Conservation (phyloP, 2,329 filamentous ascomycete genomes). For the Ceratocystis lukuohia region DNA sequence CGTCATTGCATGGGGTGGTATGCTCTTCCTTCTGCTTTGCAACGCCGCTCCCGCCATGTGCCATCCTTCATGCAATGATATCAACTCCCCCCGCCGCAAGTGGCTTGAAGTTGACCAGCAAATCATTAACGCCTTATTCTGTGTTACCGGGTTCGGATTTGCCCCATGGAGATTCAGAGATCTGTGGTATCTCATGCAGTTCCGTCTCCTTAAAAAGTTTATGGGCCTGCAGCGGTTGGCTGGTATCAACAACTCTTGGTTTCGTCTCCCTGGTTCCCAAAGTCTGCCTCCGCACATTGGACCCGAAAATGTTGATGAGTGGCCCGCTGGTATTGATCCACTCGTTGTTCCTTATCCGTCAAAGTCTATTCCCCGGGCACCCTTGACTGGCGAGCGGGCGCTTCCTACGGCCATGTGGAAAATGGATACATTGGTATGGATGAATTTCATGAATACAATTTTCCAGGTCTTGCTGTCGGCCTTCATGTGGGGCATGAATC, state of each 20-base stretch:
- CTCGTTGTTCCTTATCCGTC: constrained; percentile 47
- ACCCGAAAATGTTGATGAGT: constrained; percentile 36
- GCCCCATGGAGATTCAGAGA: constrained; percentile 77
- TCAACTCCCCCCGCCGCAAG: constrained; percentile 60
- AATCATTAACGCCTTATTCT: constrained; percentile 59
- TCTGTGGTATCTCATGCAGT: constrained; percentile 57
- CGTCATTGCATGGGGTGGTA: constrained; percentile 77
- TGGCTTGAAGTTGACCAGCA: constrained; percentile 83
- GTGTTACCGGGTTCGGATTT: constrained; percentile 71
- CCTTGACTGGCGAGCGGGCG: constrained; percentile 59
- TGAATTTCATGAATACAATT: constrained; percentile 66
- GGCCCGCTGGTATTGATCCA: constrained; percentile 25
- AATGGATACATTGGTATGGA: constrained; percentile 66
- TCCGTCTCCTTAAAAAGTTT: constrained; percentile 39
- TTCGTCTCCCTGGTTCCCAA: constrained; percentile 55
- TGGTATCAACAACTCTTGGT: constrained; percentile 63
- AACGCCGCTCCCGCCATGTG: constrained; percentile 65
- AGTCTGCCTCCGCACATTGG: constrained; percentile 41
- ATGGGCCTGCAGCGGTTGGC: constrained; percentile 54
- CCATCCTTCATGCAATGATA: constrained; percentile 52
- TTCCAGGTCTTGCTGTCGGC: constrained; percentile 59
- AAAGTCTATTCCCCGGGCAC: constrained; percentile 48
- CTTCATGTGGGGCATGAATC: constrained; percentile 73
- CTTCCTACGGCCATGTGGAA: constrained; percentile 58
- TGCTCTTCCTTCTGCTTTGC: constrained; percentile 75